These are phyloP conservation scores for Nigrospora oryzae DNA, from an alignment of 2,329 filamentous ascomycete genomes.

Conservation along the genomic window DNA sequence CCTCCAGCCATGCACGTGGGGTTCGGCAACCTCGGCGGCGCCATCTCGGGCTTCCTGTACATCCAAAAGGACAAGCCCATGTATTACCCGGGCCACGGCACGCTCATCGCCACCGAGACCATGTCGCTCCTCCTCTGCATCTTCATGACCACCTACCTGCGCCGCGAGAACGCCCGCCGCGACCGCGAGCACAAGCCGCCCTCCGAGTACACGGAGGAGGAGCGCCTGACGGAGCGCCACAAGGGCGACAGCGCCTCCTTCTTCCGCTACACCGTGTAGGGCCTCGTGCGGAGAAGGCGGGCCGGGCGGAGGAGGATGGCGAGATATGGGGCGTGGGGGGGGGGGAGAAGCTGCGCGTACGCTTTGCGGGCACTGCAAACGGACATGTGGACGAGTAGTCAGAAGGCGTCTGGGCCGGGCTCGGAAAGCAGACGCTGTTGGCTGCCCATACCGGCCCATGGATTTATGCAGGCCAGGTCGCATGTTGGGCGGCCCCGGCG, in stretches of 20 bases:
- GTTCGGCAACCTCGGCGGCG: slow-evolving; percentile 37
- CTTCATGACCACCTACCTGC: slow-evolving; percentile 49
- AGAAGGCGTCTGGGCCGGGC: no score
- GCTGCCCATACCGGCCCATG: no score
- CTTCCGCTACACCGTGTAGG: slow-evolving; percentile 46
- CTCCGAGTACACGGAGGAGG: slow-evolving; percentile 41
- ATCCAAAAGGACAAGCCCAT: slow-evolving; percentile 29
- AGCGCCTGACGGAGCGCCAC: slow-evolving; percentile 42
- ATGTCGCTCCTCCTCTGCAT: slow-evolving; percentile 41
- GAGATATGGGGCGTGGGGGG: no score
- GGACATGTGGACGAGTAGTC: no score
- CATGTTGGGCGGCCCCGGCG: no score
- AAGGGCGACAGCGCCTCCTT: slow-evolving; percentile 49
- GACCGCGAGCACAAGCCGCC: slow-evolving; percentile 37
- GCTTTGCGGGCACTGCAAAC: no score
- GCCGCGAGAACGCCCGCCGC: slow-evolving; percentile 46
- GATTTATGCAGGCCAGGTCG: no score
- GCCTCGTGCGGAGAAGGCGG: no score
- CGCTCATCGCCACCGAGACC: slow-evolving; percentile 29
- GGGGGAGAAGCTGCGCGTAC: no score
- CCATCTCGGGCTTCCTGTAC: slow-evolving; percentile 40
- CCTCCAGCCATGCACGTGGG: slow-evolving; percentile 35
- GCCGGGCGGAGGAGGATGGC: no score
- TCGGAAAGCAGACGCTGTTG: no score
- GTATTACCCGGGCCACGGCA: slow-evolving; percentile 34